phyloP scores from a whole-genome alignment of 2,329 filamentous ascomycete genomes.

The Aspergillus ochraceoroseus region DNA sequence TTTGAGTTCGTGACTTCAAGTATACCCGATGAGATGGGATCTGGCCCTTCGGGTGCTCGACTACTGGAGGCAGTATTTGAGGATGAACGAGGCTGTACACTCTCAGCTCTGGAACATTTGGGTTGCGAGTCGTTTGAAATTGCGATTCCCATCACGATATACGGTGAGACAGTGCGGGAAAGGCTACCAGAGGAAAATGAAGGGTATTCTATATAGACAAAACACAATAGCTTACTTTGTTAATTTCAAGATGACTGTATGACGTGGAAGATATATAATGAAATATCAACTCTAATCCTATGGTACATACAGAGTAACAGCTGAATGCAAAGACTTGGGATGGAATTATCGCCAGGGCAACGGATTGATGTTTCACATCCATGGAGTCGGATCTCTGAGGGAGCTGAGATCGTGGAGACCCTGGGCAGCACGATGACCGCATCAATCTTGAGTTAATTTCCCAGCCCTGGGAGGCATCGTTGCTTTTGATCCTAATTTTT shows the following conservation, averaged over 20 bases:
- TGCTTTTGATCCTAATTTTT: neutral
- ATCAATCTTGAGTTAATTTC: slow-evolving; percentile 1
- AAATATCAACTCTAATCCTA: slow-evolving; percentile 2
- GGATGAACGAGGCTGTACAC: slow-evolving; percentile 71
- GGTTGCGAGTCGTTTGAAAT: slow-evolving; percentile 89
- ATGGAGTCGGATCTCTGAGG: slow-evolving; percentile 10
- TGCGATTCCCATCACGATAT: slow-evolving; percentile 75
- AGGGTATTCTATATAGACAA: slow-evolving; percentile 37
- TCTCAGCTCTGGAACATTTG: slow-evolving; percentile 72
- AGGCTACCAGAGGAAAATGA: slow-evolving; percentile 38
- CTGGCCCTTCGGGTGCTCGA: slow-evolving; percentile 40
- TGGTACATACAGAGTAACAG: neutral
- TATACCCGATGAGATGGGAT: slow-evolving; percentile 35
- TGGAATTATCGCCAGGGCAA: slow-evolving; percentile 15
- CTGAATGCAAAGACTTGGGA: neutral
- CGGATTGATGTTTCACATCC: slow-evolving; percentile 12
- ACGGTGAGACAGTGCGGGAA: slow-evolving; percentile 53
- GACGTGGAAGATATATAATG: neutral
- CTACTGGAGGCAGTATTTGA: slow-evolving; percentile 74
- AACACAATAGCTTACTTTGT: no score
- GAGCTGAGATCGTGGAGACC: slow-evolving; percentile 16
- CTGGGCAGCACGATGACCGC: slow-evolving; percentile 7
- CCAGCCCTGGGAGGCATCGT: neutral
- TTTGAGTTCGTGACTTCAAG: slow-evolving; percentile 88
- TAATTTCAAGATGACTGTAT: neutral